phyloP scores from a whole-genome alignment of 163 green algal species.

The Chlamydomonas reinhardtii region DNA sequence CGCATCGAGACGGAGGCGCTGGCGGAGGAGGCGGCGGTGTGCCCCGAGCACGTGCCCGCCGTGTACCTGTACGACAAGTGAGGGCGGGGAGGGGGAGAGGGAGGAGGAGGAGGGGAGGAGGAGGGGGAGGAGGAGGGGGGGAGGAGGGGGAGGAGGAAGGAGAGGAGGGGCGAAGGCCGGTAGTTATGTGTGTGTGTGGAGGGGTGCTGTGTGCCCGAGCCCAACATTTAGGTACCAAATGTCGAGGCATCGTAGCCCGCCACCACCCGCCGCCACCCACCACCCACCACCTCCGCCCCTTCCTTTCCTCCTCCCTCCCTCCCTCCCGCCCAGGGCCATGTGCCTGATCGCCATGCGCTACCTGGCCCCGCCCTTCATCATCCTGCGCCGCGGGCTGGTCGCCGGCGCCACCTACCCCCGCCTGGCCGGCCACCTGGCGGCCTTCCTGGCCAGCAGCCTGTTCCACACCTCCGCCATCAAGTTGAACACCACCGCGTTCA shows the following conservation, averaged over 20 bases:
- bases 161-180: too few species aligned
- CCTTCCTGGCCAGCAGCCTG: conserved; percentile 89
- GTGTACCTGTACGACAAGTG: conserved; percentile 84
- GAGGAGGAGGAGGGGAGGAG: too few species aligned
- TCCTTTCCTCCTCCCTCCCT: neutral
- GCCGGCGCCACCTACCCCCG: conserved; percentile 80
- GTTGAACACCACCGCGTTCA: conserved; percentile 72
- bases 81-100: too few species aligned
- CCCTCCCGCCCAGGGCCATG: neutral
- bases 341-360: conserved; percentile 90
- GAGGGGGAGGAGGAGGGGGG: too few species aligned
- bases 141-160: too few species aligned
- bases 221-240: too few species aligned
- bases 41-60: conserved; percentile 86
- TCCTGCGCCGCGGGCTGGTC: conserved; percentile 80
- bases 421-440: conserved; percentile 79
- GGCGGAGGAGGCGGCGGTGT: conserved; percentile 68
- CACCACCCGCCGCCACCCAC: too few species aligned
- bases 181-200: too few species aligned
- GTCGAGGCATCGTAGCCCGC: too few species aligned
- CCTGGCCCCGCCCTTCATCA: conserved; percentile 87
- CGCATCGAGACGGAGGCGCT: conserved; percentile 85
- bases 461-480: conserved; percentile 90
- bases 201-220: too few species aligned
- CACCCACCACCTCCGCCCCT: too few species aligned